These are phyloP conservation scores for Jamesozyma rosinii DNA, from an alignment of 805 yeast genomes.

Conservation along the genomic window DNA sequence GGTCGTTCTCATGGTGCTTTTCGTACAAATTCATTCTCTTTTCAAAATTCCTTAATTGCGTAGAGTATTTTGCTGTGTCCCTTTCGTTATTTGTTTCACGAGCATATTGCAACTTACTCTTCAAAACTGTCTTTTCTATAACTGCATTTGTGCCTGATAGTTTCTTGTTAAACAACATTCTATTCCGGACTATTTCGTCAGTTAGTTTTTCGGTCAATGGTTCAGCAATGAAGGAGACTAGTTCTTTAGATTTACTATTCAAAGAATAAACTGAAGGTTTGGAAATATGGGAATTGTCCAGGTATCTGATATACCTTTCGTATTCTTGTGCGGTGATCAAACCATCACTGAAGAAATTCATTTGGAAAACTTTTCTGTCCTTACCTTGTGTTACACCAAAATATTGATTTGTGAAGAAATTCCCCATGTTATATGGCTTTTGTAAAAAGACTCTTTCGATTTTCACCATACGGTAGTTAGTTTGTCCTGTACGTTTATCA, in stretches of 20 bases:
- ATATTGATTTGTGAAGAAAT: slow-evolving; percentile 44
- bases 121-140: slow-evolving; percentile 57
- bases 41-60: slow-evolving; percentile 37
- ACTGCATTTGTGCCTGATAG: slow-evolving; percentile 67
- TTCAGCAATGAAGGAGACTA: slow-evolving; percentile 53
- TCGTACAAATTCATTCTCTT: slow-evolving; percentile 31
- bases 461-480: slow-evolving; percentile 75
- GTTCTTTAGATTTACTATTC: slow-evolving; percentile 52
- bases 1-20: slow-evolving; percentile 33
- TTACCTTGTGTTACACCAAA: slow-evolving; percentile 78
- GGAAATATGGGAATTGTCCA: slow-evolving; percentile 42
- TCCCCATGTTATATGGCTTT: slow-evolving; percentile 43
- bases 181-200: slow-evolving; percentile 65
- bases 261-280: slow-evolving; percentile 55
- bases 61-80: slow-evolving; percentile 38
- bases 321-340: slow-evolving; percentile 65
- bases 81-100: slow-evolving; percentile 43
- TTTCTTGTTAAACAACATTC: slow-evolving; percentile 52
- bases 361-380: slow-evolving; percentile 62
- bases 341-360: slow-evolving; percentile 73
- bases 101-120: slow-evolving; percentile 71
- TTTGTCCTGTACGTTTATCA: slow-evolving; percentile 50
- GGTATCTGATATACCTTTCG: slow-evolving; percentile 52
- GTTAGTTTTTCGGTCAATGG: slow-evolving; percentile 66
- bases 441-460: slow-evolving; percentile 54